Conservation (phyloP, 768 basidiomycete genomes). For the Gloeopeniophorella convolvens region DNA sequence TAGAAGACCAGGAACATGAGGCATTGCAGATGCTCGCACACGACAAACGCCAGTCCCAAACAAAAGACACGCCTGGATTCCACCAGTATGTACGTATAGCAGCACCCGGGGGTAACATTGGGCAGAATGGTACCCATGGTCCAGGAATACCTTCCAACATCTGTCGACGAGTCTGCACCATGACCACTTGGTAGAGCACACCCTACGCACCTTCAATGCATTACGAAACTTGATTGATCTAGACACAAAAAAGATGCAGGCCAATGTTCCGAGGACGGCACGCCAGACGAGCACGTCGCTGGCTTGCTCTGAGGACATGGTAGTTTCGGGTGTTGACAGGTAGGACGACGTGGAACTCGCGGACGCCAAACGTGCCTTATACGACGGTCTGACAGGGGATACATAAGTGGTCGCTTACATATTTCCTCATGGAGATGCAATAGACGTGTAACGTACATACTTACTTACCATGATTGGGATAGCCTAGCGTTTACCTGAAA, state of each 20-base stretch:
- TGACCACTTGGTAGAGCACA: background rate
- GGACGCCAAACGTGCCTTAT: no score
- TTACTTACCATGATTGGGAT: no score
- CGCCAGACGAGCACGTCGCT: no score
- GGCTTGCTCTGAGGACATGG: no score
- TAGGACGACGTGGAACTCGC: no score
- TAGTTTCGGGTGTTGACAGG: no score
- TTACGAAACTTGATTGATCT: constrained; percentile 28
- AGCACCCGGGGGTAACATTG: constrained; percentile 33
- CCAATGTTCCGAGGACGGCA: background rate
- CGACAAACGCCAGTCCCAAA: constrained; percentile 33
- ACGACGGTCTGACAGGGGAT: no score
- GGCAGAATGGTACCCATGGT: constrained; percentile 36
- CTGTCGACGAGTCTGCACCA: constrained; percentile 22
- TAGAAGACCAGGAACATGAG: background rate
- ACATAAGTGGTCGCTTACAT: no score
- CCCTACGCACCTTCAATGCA: constrained; percentile 29
- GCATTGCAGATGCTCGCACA: constrained; percentile 20
- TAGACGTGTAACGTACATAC: no score
- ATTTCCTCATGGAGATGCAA: no score
- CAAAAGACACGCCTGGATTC: constrained; percentile 34
- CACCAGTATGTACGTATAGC: constrained; percentile 32
- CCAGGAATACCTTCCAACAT: constrained; percentile 34
- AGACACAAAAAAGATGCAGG: constrained; percentile 28
- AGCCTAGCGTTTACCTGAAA: no score